A percentile compares a stretch with the other conserved stretches of the same genome.
These are phyloP conservation scores for Sisymbrium irio DNA, from an alignment of 345 rosid species.

Conservation along the genomic window DNA sequence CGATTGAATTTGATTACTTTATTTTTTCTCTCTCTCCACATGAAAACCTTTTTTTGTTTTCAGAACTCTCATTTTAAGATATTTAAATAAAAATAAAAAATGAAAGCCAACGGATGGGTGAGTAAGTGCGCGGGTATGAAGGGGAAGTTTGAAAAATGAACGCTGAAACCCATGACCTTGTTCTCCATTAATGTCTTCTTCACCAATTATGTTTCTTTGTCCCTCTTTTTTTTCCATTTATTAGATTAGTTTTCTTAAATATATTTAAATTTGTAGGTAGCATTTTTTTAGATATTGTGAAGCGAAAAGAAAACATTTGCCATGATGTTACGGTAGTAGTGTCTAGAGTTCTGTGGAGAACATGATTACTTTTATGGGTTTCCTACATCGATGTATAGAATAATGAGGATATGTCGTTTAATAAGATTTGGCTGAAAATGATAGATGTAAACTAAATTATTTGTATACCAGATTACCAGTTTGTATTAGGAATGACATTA, in stretches of 20 bases:
- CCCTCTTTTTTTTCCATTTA: not conserved
- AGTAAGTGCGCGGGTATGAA: conserved; percentile 59
- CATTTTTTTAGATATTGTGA: not conserved
- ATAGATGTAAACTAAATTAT: not conserved
- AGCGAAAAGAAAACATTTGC: conserved; percentile 4
- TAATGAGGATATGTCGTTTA: not conserved
- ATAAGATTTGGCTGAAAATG: not conserved
- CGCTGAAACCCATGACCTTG: conserved; percentile 57
- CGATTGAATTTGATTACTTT: not conserved
- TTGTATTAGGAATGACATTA: not conserved
- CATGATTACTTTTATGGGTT: conserved; percentile 31
- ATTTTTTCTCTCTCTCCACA: conserved; percentile 16
- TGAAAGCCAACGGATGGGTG: conserved; percentile 51
- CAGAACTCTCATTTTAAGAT: not conserved
- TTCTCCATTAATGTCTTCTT: conserved; percentile 24
- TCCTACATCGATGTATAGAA: not conserved
- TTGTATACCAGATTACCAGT: not conserved
- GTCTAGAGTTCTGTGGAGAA: conserved; percentile 31
- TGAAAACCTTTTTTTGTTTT: not conserved
- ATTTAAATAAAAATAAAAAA: not conserved
- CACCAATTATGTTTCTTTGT: conserved; percentile 20
- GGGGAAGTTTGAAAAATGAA: conserved; percentile 48
- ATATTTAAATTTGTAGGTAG: not conserved
- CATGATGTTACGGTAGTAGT: conserved; percentile 25
- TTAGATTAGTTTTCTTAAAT: not conserved